Conservation (phyloP, 768 basidiomycete species). For the Trametes meyenii region DNA sequence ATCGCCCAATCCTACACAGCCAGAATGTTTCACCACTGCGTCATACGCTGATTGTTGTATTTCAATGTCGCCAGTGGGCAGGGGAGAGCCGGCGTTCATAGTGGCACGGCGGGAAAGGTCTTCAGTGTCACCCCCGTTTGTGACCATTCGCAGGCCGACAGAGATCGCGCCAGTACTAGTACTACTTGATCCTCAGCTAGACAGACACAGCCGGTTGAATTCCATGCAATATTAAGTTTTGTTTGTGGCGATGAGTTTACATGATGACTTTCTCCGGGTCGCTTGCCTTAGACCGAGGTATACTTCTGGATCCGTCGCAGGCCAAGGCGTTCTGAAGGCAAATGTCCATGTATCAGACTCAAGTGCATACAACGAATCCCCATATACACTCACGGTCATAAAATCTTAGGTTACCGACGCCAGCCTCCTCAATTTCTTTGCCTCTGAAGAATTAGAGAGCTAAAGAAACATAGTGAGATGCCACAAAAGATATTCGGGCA, state of each 20-base stretch:
- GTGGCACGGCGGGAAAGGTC: conserved; percentile 37
- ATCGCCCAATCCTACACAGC: conserved; percentile 13
- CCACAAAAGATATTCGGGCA: conserved; percentile 23
- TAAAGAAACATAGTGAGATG: conserved; percentile 1
- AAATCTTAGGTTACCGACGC: conserved; percentile 49
- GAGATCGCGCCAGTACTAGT: conserved; percentile 43
- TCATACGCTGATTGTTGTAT: neutral
- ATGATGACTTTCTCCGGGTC: conserved; percentile 47
- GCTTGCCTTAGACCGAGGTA: conserved; percentile 44
- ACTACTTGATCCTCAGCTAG: conserved; percentile 39
- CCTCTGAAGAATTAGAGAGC: conserved; percentile 44
- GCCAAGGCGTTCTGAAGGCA: conserved; percentile 37
- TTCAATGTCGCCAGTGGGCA: conserved; percentile 6
- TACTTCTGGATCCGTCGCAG: conserved; percentile 47
- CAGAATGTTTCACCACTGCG: conserved; percentile 5
- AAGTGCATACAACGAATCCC: too few species aligned
- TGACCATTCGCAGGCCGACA: conserved; percentile 32
- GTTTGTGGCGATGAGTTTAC: conserved; percentile 7
- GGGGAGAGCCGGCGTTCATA: conserved; percentile 34
- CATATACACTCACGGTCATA: conserved; percentile 43
- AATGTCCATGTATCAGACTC: neutral
- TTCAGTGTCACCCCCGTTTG: conserved; percentile 27
- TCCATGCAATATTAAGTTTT: neutral
- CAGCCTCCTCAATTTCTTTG: conserved; percentile 41
- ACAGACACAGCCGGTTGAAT: too few species aligned